Conservation (phyloP, 768 basidiomycete species). For the Tylopilus subfusipes region DNA sequence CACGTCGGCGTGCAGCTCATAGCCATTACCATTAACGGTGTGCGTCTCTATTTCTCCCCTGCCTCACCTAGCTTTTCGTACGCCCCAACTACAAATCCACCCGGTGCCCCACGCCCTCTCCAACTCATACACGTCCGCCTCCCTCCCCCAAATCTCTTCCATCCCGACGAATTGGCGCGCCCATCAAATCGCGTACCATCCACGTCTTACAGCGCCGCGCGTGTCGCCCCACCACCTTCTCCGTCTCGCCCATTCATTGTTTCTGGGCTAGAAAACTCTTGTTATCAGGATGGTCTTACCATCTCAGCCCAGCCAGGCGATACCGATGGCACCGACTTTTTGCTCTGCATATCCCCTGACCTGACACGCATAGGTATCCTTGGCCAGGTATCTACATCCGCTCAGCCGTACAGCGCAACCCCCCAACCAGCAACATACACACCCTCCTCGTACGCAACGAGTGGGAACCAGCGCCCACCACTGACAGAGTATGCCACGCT, state of each 20-base stretch:
- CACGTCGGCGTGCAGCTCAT: constrained; percentile 71
- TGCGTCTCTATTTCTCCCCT: constrained; percentile 80
- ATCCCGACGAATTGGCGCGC: constrained; percentile 66
- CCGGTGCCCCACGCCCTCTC: constrained; percentile 39
- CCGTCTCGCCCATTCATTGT: constrained; percentile 57
- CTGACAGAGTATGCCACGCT: constrained; percentile 76
- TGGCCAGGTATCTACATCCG: constrained; percentile 55
- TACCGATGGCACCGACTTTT: constrained; percentile 66
- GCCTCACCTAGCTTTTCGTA: constrained; percentile 48
- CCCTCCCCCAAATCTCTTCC: constrained; percentile 70
- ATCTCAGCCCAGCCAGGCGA: constrained; percentile 75
- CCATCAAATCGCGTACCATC: constrained; percentile 44
- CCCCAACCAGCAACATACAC: constrained; percentile 40
- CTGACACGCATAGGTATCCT: constrained; percentile 67
- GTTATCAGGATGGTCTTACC: constrained; percentile 63
- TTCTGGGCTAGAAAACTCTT: constrained; percentile 56
- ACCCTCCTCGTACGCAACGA: constrained; percentile 37
- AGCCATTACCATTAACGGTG: constrained; percentile 77
- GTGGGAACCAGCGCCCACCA: constrained; percentile 50
- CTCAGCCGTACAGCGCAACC: constrained; percentile 33
- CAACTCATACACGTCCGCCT: constrained; percentile 77
- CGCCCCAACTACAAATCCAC: constrained; percentile 30
- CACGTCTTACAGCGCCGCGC: constrained; percentile 46
- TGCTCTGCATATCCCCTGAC: constrained; percentile 74
- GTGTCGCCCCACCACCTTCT: constrained; percentile 40